These are phyloP conservation scores for Suhomyces chickasaworum DNA, from an alignment of 1,139 yeast species.

Conservation along the genomic window DNA sequence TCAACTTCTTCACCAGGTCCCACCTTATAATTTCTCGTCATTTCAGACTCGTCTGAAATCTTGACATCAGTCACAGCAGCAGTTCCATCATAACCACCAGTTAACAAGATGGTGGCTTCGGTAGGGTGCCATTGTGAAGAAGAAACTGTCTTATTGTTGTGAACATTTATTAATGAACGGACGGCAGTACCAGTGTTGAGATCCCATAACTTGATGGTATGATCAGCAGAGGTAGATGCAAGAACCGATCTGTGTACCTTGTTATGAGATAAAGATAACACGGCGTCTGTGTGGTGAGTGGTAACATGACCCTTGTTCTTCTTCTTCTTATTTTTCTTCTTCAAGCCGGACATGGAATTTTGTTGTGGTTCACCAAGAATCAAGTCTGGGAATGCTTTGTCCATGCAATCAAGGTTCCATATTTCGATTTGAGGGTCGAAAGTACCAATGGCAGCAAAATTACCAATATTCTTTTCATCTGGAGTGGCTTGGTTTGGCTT, in stretches of 20 bases:
- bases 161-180: slow-evolving; percentile 61
- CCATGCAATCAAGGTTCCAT: slow-evolving; percentile 93
- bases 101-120: slow-evolving; percentile 77
- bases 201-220: slow-evolving; percentile 95
- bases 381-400: slow-evolving; percentile 92
- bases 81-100: slow-evolving; percentile 90
- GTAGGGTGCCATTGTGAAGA: slow-evolving; percentile 81
- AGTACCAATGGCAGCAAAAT: slow-evolving; percentile 95
- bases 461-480: slow-evolving; percentile 59
- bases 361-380: slow-evolving; percentile 79
- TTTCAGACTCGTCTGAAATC: slow-evolving; percentile 59
- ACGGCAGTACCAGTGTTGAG: slow-evolving; percentile 74
- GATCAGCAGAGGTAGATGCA: slow-evolving; percentile 94
- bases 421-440: slow-evolving; percentile 97
- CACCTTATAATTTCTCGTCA: slow-evolving; percentile 66
- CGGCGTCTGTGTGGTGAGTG: slow-evolving; percentile 92
- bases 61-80: slow-evolving; percentile 85
- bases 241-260: slow-evolving; percentile 78
- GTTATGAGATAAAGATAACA: slow-evolving; percentile 83
- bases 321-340: slow-evolving; percentile 49
- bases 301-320: slow-evolving; percentile 56
- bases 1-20: slow-evolving; percentile 80
- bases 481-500: slow-evolving; percentile 50
- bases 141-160: slow-evolving; percentile 74
- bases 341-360: slow-evolving; percentile 43